A percentile compares a stretch with the other conserved stretches of the same genome.
Evolutionary conservation across 2,329 filamentous ascomycete species (phyloP).

Genomic region (Aspergillus pseudonomiae): DNA sequence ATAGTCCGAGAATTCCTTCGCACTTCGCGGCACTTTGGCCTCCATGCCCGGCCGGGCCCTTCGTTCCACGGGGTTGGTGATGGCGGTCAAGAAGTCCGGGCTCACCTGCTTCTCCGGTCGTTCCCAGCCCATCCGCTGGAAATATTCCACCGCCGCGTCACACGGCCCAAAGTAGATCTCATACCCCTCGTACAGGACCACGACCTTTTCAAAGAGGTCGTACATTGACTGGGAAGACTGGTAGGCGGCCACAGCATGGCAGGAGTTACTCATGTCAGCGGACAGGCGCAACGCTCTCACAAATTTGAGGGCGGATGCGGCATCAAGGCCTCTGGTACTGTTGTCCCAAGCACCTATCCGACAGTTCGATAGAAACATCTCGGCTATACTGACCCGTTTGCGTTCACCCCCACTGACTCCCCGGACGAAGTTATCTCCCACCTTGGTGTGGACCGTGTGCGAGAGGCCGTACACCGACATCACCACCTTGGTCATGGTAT

Average conservation of each 20-base stretch:
- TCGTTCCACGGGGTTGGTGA: slow-evolving; percentile 65
- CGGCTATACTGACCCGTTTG: slow-evolving; percentile 70
- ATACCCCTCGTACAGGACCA: slow-evolving; percentile 70
- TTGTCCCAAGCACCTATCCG: slow-evolving; percentile 70
- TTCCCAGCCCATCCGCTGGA: slow-evolving; percentile 67
- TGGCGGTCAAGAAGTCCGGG: slow-evolving; percentile 67
- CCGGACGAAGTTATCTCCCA: slow-evolving; percentile 67
- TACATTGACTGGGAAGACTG: slow-evolving; percentile 47
- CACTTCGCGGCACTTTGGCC: slow-evolving; percentile 62
- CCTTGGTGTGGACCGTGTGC: slow-evolving; percentile 66
- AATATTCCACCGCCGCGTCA: slow-evolving; percentile 61
- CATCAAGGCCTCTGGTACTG: slow-evolving; percentile 63
- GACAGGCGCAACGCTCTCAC: slow-evolving; percentile 49
- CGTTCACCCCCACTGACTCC: slow-evolving; percentile 70
- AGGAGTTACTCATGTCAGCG: slow-evolving; percentile 47
- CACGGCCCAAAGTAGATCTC: slow-evolving; percentile 73
- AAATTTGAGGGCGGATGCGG: slow-evolving; percentile 56
- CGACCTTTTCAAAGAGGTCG: slow-evolving; percentile 66
- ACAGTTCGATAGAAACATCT: slow-evolving; percentile 61
- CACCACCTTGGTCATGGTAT: not conserved
- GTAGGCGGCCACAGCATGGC: slow-evolving; percentile 55
- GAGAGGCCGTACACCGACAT: slow-evolving; percentile 44
- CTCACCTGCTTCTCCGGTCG: slow-evolving; percentile 68
- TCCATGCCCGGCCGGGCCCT: slow-evolving; percentile 60
- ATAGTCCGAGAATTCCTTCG: slow-evolving; percentile 64